Evolutionary conservation across 352 stramenopile genomes (phyloP), one percentile per base, ranked within the genome.

Genomic region (Pythium monospermum): DNA sequence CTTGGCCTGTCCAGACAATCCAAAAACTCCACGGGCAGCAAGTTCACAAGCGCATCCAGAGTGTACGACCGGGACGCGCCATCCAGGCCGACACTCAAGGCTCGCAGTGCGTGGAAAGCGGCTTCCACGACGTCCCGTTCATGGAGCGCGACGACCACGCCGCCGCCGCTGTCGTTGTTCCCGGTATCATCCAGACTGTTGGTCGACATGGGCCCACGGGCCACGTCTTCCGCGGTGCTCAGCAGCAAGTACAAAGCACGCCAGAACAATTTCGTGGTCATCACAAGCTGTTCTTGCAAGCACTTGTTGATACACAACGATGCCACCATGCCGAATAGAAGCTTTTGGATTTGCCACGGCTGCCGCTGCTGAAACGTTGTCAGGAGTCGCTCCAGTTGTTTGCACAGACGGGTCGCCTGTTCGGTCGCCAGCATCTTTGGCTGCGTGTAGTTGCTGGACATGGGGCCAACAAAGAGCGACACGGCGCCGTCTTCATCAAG

Each of bases 221-320:
- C 67, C 18, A 67, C 65, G 38, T 68, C 80, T 42, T 85, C 80
- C 6, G 77, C 76, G 8, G 76, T 85, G 11, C 73, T 76, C 28
- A 91, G 53, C 27, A 91, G 81, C 31, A 91, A 62, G 47, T 91
- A 88, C 16, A 91, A 53, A 2, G 71, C 76, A 55, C 87, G 83
- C 81, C 81, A 91, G 47, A 91, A 91, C 11, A 91, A 50, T 10
- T 80, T 68, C 6, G 77, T 88, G 18, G 66, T 74, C 22, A 61
- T 46, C 31, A 89, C 70, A 13, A 91, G 78, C 58, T 88, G 72
- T 18, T 83, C 57, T 49, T 87, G 81, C 0, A 91, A 56, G 6
- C 66, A 63, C 13, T 33, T 57, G 31, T 68, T 83, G 11, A 61
- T 59, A 38, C 77, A 89, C 26, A 91, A 59, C n/a, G 77, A 74